Conservation (phyloP, 2,329 filamentous ascomycete genomes). For the Trichoderma sp. region DNA sequence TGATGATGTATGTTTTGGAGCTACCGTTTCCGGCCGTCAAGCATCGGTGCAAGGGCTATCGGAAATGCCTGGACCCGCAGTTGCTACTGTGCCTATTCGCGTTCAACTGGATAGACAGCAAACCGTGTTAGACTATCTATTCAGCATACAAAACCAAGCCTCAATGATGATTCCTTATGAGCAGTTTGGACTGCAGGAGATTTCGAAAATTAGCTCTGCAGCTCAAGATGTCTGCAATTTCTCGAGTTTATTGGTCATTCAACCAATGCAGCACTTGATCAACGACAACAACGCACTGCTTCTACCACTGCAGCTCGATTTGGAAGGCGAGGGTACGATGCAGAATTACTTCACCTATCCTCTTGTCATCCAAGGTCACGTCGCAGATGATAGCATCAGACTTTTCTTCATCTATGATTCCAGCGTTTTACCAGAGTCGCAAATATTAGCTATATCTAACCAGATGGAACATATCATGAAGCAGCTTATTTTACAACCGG, state of each 20-base stretch:
- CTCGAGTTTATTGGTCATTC: background rate
- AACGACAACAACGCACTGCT: background rate
- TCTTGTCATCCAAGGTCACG: background rate
- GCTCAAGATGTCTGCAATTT: background rate
- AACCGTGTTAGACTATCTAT: background rate
- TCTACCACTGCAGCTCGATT: background rate
- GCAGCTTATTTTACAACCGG: background rate
- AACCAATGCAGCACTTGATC: background rate
- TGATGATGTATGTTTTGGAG: slow-evolving; percentile 26
- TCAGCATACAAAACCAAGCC: slow-evolving; percentile 20
- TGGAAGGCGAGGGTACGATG: background rate
- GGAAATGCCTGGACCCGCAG: slow-evolving; percentile 15
- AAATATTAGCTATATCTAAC: background rate
- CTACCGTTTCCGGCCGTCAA: slow-evolving; percentile 23
- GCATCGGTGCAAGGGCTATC: slow-evolving; percentile 12
- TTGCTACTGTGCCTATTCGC: slow-evolving; percentile 22
- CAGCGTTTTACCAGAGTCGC: background rate
- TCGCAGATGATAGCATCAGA: background rate
- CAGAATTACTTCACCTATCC: background rate
- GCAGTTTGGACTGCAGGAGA: slow-evolving; percentile 23
- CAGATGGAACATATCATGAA: slow-evolving; percentile 3
- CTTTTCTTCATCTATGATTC: slow-evolving; percentile 13
- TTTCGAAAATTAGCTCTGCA: background rate
- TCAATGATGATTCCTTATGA: slow-evolving; percentile 25
- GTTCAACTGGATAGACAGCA: slow-evolving; percentile 13